These are phyloP conservation scores for Pseudogymnoascus sp. DNA, from an alignment of 2,329 filamentous ascomycete genomes.

Conservation along the genomic window DNA sequence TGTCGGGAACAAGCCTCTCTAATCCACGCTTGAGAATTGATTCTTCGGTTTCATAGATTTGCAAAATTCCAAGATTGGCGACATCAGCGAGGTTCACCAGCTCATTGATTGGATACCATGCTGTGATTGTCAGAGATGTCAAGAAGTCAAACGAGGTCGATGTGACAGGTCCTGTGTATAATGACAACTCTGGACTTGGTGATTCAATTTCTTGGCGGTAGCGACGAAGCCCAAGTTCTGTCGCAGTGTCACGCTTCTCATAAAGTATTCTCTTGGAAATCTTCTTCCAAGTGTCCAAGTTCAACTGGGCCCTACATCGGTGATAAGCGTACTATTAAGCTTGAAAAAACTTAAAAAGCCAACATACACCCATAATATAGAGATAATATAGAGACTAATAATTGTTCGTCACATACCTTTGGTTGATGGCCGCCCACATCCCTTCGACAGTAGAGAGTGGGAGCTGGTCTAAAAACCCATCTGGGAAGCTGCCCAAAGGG, in stretches of 20 bases:
- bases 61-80: slow-evolving; percentile 27
- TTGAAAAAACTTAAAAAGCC: background rate
- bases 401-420: slow-evolving; percentile 17
- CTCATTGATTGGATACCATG: slow-evolving; percentile 20
- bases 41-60: slow-evolving; percentile 21
- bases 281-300: slow-evolving; percentile 25
- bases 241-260: slow-evolving; percentile 13
- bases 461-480: background rate
- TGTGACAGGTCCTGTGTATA: slow-evolving; percentile 24
- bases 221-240: slow-evolving; percentile 18
- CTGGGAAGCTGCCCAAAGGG: background rate
- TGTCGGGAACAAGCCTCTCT: slow-evolving; percentile 16
- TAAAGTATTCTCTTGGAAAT: slow-evolving; percentile 24
- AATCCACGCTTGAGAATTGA: background rate
- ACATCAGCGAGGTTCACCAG: slow-evolving; percentile 27
- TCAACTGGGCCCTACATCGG: slow-evolving; percentile 20
- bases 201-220: slow-evolving; percentile 22
- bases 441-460: slow-evolving; percentile 13
- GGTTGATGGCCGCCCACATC: slow-evolving; percentile 21
- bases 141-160: slow-evolving; percentile 28
- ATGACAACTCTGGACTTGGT: slow-evolving; percentile 20
- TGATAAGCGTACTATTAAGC: background rate
- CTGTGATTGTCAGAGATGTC: slow-evolving; percentile 27
- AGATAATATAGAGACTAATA: background rate
- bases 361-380: background rate